Evolutionary conservation across 106 monocot genomes (phyloP), one percentile per base, ranked within the genome.

Genomic region (Dendrobium catenatum): DNA sequence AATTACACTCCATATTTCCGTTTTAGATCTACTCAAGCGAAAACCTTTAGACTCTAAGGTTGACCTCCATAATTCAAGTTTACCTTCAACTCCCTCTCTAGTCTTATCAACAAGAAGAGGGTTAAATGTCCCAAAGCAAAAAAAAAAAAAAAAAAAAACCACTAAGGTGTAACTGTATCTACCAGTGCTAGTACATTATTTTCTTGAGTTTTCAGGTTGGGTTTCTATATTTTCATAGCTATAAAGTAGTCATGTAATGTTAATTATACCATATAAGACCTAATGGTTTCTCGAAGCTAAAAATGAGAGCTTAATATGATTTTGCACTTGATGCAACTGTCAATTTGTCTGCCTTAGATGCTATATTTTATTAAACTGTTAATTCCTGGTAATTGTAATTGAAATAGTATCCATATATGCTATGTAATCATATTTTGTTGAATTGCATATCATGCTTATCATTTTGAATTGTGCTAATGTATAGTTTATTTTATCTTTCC

Each of bases 191-290:
- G 51, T 66, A 66, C 9, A 9, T 66, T 66, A 22, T 66, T 6
- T 66, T 66, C 64, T 66, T 24, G 6, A 66, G 64, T 22, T 66
- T 66, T 66, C 64, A 66, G 24, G 51, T 66, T 66, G 64, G 64
- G 7, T 1, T 66, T 66, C 26, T 22, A 66, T 26, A 24, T 66
- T 66, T 37, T 24, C 58, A 19, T 58, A 58, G 58, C 58, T 66
- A 66, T 26, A 24, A 66, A 66, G 64, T 8, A 26, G 5, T 66
- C 22, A 22, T 66, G 22, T 66, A 9, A 51, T 16, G 37, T 37
- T 13, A 33, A 15, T 70, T 70, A 10, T 70, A 37, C 33, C 2
- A 1, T 70, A 4, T 66, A 66, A 66, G 64, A 66, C 26, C 17
- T 24, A 29, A 15, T 11, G 15, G 31, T 37, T 37, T 37, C 70